Conservation (phyloP, 208 protist species). For the Crithidia fasciculata region DNA sequence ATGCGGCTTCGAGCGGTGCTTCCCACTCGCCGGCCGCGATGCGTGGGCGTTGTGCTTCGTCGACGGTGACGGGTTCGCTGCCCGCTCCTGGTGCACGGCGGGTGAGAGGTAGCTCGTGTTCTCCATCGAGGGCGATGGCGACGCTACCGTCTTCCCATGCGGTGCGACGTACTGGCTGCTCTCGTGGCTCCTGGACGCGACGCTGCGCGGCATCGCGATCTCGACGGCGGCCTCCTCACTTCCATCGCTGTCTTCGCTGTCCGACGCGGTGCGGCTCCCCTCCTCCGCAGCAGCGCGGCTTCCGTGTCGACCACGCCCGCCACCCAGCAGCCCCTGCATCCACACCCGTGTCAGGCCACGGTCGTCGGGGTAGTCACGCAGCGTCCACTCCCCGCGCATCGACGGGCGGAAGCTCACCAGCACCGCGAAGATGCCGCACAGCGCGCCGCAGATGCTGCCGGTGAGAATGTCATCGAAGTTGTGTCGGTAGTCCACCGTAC, state of each 20-base stretch:
- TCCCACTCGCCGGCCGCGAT: neutral
- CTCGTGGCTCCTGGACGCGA: neutral
- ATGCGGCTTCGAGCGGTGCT: neutral
- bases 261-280: neutral
- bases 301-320: neutral
- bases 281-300: neutral
- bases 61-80: conserved; percentile 10
- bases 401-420: conserved; percentile 35
- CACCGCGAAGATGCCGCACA: conserved; percentile 46
- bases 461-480: conserved; percentile 86
- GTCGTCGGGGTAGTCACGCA: conserved; percentile 41
- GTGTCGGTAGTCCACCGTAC: conserved; percentile 83
- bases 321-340: neutral
- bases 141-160: neutral
- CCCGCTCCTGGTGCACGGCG: neutral
- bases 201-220: neutral
- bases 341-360: neutral
- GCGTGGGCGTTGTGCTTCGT: neutral
- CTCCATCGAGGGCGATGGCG: neutral
- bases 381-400: conserved; percentile 48
- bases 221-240: neutral
- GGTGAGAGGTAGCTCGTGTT: neutral
- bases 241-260: neutral
- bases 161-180: neutral
- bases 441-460: conserved; percentile 65